Evolutionary conservation across 495 filamentous ascomycete species (phyloP).

Genomic region (Tuber microsphaerosporum): DNA sequence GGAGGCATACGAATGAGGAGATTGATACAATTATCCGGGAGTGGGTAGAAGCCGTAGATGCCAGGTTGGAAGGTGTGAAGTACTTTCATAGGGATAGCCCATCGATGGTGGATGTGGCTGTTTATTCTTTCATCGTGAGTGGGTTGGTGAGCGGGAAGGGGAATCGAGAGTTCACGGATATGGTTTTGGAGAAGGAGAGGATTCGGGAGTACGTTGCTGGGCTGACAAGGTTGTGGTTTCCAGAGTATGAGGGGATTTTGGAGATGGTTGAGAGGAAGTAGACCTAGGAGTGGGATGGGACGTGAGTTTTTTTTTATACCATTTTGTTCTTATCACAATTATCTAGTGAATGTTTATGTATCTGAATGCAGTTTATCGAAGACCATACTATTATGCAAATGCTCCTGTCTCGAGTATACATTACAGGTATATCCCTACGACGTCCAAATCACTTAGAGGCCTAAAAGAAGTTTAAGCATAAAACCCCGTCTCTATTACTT

Average conservation of each 20-base stretch:
- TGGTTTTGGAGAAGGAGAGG: constrained; percentile 18
- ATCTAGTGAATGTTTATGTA: background rate
- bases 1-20: constrained; percentile 19
- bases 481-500: background rate
- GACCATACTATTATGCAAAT: background rate
- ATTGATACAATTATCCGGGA: constrained; percentile 6
- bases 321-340: background rate
- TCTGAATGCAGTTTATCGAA: background rate
- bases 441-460: background rate
- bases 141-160: constrained; percentile 5
- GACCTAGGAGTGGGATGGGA: background rate
- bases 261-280: constrained; percentile 5
- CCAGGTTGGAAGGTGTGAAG: constrained; percentile 13
- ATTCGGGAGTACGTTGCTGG: constrained; percentile 13
- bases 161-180: constrained; percentile 15
- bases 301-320: background rate
- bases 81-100: constrained; percentile 27
- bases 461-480: background rate
- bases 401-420: background rate
- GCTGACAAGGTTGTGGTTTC: constrained; percentile 23
- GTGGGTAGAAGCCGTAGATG: constrained; percentile 21
- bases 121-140: constrained; percentile 14
- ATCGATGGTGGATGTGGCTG: constrained; percentile 14
- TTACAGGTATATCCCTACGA: background rate
- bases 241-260: constrained; percentile 24